phyloP scores from a whole-genome alignment of 768 basidiomycete genomes.

The Tulasnella sp. region DNA sequence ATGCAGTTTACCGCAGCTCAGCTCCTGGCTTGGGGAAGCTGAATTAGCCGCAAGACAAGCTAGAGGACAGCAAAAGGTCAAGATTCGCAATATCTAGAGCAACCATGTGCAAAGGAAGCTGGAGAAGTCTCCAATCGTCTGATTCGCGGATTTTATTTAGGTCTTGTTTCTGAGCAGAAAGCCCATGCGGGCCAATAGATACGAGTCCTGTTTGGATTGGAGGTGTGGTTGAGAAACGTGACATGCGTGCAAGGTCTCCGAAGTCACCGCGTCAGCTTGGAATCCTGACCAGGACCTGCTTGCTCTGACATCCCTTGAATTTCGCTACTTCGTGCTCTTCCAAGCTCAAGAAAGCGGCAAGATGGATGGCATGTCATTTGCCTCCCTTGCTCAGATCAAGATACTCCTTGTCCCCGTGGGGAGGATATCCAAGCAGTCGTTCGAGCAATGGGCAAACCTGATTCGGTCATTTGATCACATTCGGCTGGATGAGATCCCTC shows the following conservation, averaged over 20 bases:
- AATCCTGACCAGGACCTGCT: neutral
- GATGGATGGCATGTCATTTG: conserved; percentile 38
- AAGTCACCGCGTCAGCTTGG: neutral
- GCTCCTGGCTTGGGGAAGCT: too few species aligned
- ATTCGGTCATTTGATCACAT: conserved; percentile 67
- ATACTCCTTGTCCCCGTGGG: conserved; percentile 85
- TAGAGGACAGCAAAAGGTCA: too few species aligned
- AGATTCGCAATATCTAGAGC: too few species aligned
- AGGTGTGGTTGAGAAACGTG: neutral
- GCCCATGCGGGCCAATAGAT: neutral
- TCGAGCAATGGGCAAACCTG: conserved; percentile 65
- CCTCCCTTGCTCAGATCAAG: conserved; percentile 75
- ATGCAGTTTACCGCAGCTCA: too few species aligned
- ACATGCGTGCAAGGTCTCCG: neutral
- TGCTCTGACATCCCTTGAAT: neutral
- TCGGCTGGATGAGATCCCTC: conserved; percentile 74
- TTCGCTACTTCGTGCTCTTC: neutral
- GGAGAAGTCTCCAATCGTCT: too few species aligned
- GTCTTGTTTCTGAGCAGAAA: too few species aligned
- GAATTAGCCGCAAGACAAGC: too few species aligned
- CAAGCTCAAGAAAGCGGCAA: neutral
- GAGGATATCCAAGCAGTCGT: conserved; percentile 55
- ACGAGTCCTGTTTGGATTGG: too few species aligned
- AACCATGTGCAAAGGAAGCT: too few species aligned
- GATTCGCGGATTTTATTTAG: too few species aligned